These are phyloP conservation scores for Parastagonospora avenae DNA, from an alignment of 2,329 filamentous ascomycete species.

Conservation along the genomic window DNA sequence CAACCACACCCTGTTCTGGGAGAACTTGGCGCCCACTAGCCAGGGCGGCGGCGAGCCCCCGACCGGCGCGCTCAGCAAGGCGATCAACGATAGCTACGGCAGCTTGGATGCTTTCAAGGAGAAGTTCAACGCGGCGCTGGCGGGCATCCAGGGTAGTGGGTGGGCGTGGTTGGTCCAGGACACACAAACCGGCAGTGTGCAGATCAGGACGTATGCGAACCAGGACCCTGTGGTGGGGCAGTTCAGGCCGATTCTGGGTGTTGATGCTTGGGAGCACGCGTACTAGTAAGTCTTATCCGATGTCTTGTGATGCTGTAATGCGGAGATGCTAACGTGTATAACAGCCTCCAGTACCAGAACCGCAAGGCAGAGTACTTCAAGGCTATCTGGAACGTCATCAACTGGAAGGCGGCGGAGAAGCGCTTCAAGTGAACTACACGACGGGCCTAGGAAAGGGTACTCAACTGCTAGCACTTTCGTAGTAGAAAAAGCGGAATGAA, in stretches of 20 bases:
- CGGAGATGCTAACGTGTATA: not conserved
- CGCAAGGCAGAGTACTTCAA: constrained; percentile 95
- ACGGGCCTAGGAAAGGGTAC: not conserved
- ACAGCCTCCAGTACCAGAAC: constrained; percentile 88
- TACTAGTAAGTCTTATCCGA: constrained; percentile 68
- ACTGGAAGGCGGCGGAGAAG: constrained; percentile 89
- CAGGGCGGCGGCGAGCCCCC: constrained; percentile 71
- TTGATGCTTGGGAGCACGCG: constrained; percentile 96
- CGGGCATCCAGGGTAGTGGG: constrained; percentile 68
- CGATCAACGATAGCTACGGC: constrained; percentile 65
- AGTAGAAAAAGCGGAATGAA: no score
- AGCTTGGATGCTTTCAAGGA: constrained; percentile 64
- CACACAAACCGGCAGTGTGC: constrained; percentile 63
- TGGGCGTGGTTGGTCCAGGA: constrained; percentile 70
- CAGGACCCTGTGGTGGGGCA: constrained; percentile 88
- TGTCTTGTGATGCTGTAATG: not conserved
- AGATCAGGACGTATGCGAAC: constrained; percentile 76
- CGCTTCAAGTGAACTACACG: constrained; percentile 60
- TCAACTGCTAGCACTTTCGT: no score
- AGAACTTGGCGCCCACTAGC: constrained; percentile 69
- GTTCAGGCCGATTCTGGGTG: constrained; percentile 80
- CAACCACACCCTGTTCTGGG: constrained; percentile 72
- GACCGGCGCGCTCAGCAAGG: constrained; percentile 60
- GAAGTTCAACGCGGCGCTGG: constrained; percentile 67
- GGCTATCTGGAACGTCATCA: constrained; percentile 92